Evolutionary conservation across 1,284 basidiomycete species (phyloP), one percentile per base, ranked within the genome.

Genomic region (Amylostereum chailletii): DNA sequence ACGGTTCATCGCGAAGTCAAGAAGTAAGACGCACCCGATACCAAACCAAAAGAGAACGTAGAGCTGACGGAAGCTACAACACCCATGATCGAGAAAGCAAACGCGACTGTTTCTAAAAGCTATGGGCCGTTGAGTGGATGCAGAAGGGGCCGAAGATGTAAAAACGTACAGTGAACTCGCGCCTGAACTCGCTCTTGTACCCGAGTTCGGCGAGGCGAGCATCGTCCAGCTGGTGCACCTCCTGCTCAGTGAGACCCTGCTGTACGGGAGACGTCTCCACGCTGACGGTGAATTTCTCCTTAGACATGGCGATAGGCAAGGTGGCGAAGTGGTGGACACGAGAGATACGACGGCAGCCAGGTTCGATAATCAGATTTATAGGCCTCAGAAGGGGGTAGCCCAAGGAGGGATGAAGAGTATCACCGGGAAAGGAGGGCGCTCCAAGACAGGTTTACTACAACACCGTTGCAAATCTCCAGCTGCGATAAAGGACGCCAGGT

Each of bases 41-140:
- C 65, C 9, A 86, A 71, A 1, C 75, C 76, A 59, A 87, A 86
- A 1, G 72, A 76, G 43, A 82, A 68, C 1, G 81, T 84, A 4
- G 85, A 82, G 2, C 83, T 71, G 2, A 86, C 79, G 2, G 82
- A 83, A 2, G 83, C 78, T 33, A 84, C 68, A 37, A 86, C 77
- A 6, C 83, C 84, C 83, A 87, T 86, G 53, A 86, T 87, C 9
- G 81, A 84, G 63, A 87, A 79, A 0, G 81, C 73, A 58, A 87
- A 87, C 0, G 79, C 78, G 33, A 84, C 67, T 0, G 81, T 83
- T 63, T 85, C 81, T 10, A 83, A 55, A 46, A 76, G 66, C 81
- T 81, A 59, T 26, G 43, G 46, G 27, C 5, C 11, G 10, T 45
- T 5, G 19, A 7, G 9, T 33, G 32, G 30, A 31, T 27, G 34